phyloP scores from a whole-genome alignment of 192 early-diverging fungal species.

The Entrophospora sp. region DNA sequence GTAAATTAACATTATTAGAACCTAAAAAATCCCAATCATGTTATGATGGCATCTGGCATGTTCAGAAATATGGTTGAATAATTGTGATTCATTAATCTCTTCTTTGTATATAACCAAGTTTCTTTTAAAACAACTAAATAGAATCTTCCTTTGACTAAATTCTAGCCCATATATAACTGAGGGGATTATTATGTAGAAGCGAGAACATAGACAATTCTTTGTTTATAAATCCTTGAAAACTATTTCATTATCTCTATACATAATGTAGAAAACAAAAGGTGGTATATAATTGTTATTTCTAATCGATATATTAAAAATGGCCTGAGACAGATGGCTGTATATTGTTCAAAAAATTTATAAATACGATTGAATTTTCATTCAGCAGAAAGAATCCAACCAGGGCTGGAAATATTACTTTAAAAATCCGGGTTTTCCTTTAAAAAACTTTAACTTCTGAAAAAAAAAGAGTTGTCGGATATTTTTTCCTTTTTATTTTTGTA shows the following conservation, averaged over 20 bases:
- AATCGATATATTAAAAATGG: too few species aligned
- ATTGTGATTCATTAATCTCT: conserved; percentile 65
- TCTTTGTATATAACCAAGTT: conserved; percentile 71
- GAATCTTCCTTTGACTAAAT: conserved; percentile 91
- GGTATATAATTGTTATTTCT: too few species aligned
- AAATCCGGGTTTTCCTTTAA: too few species aligned
- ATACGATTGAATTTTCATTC: too few species aligned
- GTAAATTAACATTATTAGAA: conserved; percentile 84
- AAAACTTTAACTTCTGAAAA: too few species aligned
- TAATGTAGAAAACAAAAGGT: too few species aligned
- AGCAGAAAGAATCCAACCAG: too few species aligned
- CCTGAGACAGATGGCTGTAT: too few species aligned
- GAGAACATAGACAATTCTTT: conserved; percentile 90
- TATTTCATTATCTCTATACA: conserved; percentile 70
- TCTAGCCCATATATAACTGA: conserved; percentile 93
- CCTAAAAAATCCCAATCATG: conserved; percentile 93
- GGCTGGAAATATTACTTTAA: too few species aligned
- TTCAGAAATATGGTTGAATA: conserved; percentile 83
- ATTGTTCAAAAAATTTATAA: too few species aligned
- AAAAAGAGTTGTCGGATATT: too few species aligned
- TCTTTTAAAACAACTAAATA: conserved; percentile 78
- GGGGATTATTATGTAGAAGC: conserved; percentile 91
- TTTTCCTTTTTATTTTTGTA: too few species aligned
- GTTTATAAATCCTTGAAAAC: conserved; percentile 84
- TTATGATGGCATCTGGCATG: conserved; percentile 92